Conservation (phyloP, 352 stramenopile genomes). For the Elongisporangium undulatum region DNA sequence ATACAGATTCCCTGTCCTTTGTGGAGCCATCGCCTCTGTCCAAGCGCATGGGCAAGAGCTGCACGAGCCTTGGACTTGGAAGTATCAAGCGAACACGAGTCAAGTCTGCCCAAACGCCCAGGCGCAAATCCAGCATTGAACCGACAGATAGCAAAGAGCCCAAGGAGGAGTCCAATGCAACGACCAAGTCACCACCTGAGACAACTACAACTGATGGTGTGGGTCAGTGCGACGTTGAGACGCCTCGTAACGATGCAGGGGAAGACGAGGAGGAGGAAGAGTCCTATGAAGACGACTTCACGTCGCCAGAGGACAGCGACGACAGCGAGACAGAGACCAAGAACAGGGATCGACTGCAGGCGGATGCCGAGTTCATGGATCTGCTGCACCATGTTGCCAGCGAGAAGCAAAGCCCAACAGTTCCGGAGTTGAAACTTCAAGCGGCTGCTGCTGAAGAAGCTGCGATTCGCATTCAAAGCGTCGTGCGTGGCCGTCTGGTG, state of each 20-base stretch:
- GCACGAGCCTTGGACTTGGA: background rate
- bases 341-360: conserved; percentile 12
- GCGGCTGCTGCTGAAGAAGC: conserved; percentile 7
- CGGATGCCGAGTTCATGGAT: conserved; percentile 38
- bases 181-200: background rate
- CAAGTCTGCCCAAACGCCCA: background rate
- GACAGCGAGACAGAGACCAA: conserved; percentile 2
- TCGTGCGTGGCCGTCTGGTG: conserved; percentile 10
- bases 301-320: conserved; percentile 10
- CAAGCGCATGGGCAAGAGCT: conserved; percentile 21
- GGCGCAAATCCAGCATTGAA: background rate
- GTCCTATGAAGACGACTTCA: conserved; percentile 45
- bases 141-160: background rate
- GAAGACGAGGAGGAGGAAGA: conserved; percentile 18
- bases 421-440: background rate
- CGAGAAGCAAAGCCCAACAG: background rate
- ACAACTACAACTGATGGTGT: background rate
- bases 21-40: conserved; percentile 41
- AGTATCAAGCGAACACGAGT: background rate
- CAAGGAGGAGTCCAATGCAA: background rate
- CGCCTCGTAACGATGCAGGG: background rate
- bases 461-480: conserved; percentile 23
- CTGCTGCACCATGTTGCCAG: conserved; percentile 21
- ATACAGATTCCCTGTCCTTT: conserved; percentile 27
- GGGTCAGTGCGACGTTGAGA: background rate